Percentiles rank a stretch among this genome's conserved stretches.
Conservation (phyloP, 1,139 yeast species). For the Kurtzmaniella natalensis region DNA sequence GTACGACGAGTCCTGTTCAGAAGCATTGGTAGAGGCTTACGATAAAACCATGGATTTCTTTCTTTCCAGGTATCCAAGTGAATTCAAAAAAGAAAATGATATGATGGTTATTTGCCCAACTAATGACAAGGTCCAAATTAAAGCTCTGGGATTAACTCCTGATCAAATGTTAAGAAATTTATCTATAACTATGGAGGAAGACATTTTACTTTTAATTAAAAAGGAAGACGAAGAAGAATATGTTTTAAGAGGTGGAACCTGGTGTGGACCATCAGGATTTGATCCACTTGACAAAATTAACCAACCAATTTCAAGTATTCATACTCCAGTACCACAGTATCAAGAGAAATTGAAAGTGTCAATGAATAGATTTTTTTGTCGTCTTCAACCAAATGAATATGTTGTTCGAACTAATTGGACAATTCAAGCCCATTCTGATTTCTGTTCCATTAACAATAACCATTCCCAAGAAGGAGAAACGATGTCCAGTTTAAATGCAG, state of each 20-base stretch:
- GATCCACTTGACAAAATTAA: slow-evolving; percentile 32
- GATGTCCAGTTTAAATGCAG: slow-evolving; percentile 17
- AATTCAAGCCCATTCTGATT: slow-evolving; percentile 29
- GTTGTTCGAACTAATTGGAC: slow-evolving; percentile 43
- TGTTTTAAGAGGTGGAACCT: slow-evolving; percentile 17
- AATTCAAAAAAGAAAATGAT: slow-evolving; percentile 16
- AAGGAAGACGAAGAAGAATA: slow-evolving; percentile 30
- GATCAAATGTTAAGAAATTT: slow-evolving; percentile 8
- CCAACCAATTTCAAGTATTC: slow-evolving; percentile 35
- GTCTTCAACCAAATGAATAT: slow-evolving; percentile 31
- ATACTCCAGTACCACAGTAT: slow-evolving; percentile 41
- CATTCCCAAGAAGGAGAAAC: slow-evolving; percentile 29
- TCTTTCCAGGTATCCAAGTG: slow-evolving; percentile 30
- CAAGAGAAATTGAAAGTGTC: slow-evolving; percentile 25
- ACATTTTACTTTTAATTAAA: slow-evolving; percentile 33
- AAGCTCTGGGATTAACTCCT: slow-evolving; percentile 20
- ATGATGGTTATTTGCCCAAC: slow-evolving; percentile 11
- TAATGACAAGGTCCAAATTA: slow-evolving; percentile 25
- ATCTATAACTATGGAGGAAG: slow-evolving; percentile 34
- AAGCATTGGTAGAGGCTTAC: slow-evolving; percentile 29
- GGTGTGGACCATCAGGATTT: slow-evolving; percentile 40
- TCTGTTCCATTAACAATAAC: slow-evolving; percentile 24
- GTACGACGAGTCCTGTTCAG: slow-evolving; percentile 14
- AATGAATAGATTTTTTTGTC: slow-evolving; percentile 37
- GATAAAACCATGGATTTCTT: slow-evolving; percentile 23